Base-by-base conservation (phyloP, 1,139 yeast genomes). In the Arxiozyma bovina region DNA sequence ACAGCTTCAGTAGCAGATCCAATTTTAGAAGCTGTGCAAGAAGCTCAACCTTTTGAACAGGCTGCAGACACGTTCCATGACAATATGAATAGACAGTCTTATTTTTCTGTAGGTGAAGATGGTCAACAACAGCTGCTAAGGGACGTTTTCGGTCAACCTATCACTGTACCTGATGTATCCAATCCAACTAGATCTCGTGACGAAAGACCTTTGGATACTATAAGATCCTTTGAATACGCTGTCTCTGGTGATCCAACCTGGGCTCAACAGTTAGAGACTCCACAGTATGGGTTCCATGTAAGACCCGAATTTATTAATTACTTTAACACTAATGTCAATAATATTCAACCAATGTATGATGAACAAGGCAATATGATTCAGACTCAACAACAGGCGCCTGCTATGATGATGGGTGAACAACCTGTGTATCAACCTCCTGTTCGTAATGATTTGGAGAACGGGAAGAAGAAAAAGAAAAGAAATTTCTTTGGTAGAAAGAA, bases 121-220 rank as follows among this genome's bases (percentile, higher is more conserved):
- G 72, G 69, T 54, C 50, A 48, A 48, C 50, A 48, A 41, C 63
- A 65, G 46, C 64, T 67, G 51, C 70, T 85, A 64, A 57, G 81
- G 63, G 99, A 93, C 69, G 82, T 89, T 48, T 91, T 90, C 71
- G 99, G 99, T 41, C 80, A 81, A 60, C 80, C 83, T 7, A 91
- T 93, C 63, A 65, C 69, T 5, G 80, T 80, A 59, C 87, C 95
- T 4, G 99, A 93, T 69, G 77, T 86, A 63, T 87, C 96, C 27
- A 93, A 93, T 69, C 99, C 99, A 23, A 85, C 97, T 15, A 80
- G 99, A 65, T 73, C 87, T 20, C 80, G 99, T 69, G 91, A 90
- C 70, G 99, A 93, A 74, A 82, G 99, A 63, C 99, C 99, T 5
- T 74, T 93, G 66, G 99, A 94, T 70, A 93, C 99, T 2, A 90